Conservation (phyloP, 1,139 yeast genomes). For the Nadsonia starkeyi-henricii region DNA sequence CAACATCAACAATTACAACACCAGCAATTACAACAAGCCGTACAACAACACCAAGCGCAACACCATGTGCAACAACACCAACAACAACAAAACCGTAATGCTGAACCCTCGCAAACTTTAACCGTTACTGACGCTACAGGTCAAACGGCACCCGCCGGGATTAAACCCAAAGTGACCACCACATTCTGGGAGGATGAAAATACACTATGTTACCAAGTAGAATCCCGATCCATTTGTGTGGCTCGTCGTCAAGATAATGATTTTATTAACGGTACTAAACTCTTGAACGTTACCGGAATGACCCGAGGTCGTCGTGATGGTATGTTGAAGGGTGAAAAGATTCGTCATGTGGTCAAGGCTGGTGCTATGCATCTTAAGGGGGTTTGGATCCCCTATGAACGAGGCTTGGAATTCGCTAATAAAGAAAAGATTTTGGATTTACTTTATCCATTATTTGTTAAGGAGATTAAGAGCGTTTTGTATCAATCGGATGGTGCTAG, state of each 20-base stretch:
- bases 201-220: slow-evolving; percentile 86
- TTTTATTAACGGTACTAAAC: slow-evolving; percentile 87
- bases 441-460: slow-evolving; percentile 73
- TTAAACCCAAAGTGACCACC: slow-evolving; percentile 75
- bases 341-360: slow-evolving; percentile 77
- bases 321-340: slow-evolving; percentile 70
- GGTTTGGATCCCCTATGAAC: slow-evolving; percentile 91
- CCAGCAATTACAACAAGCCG: slow-evolving; percentile 6
- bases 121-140: slow-evolving; percentile 22
- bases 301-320: slow-evolving; percentile 95
- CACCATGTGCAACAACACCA: slow-evolving; percentile 9
- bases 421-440: slow-evolving; percentile 70
- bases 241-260: slow-evolving; percentile 83
- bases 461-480: slow-evolving; percentile 46
- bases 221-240: slow-evolving; percentile 75
- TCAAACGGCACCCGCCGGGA: slow-evolving; percentile 36
- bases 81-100: slow-evolving; percentile 8
- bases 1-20: slow-evolving; percentile 2
- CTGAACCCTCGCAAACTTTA: slow-evolving; percentile 8
- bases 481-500: slow-evolving; percentile 12
- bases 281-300: slow-evolving; percentile 81
- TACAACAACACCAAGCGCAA: slow-evolving; percentile 6
- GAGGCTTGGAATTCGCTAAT: slow-evolving; percentile 79
- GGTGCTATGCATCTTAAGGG: slow-evolving; percentile 95
- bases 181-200: slow-evolving; percentile 96